Evolutionary conservation across 192 early-diverging fungal genomes (phyloP), one percentile per base, ranked within the genome.

Genomic region (Coemansia sp.): DNA sequence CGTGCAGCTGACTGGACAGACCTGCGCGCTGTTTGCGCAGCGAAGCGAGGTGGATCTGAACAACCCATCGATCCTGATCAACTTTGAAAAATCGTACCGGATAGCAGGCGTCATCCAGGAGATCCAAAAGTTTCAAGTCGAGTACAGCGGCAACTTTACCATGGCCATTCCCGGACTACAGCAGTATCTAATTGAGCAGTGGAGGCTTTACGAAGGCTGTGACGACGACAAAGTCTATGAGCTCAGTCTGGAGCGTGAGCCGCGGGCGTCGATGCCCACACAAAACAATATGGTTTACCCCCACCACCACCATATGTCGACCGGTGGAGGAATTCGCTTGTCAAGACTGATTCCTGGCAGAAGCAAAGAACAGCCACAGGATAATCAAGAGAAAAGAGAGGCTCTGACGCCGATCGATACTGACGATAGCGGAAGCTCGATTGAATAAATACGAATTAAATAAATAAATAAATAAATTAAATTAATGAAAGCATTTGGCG

Each of bases 51-150:
- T 84, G 11, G 78, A 84, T 33, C 62, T 84, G 15, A 35, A 68
- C 54, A 74, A 48, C 55, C 76, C 66, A 2, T 72, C 74, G 15
- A 74, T 77, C n/a, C 83, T 93, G 34, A 89, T 95, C 72, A 95
- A 95, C 73, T 93, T 95, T 81, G 90, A 91, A 74, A 95, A 95
- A 61, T 86, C 89, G 64, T 79, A 88, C 62, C 87, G 87, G 17
- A 72, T 86, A 9, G 80, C 87, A 1, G 71, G 74, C 6, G 84
- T 92, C 8, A 89, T 95, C 57, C 74, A 79, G 52, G 93, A 95
- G 64, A 79, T 95, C 54, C 86, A 88, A 68, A 86, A 87, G 65
- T 95, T 92, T 70, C 92, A 95, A 73, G 71, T 89, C 9, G 86
- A 89, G 38, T 95, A 93, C 45, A 86, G 80, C 57, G 82, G 82